Percentiles rank a stretch among this genome's conserved stretches.
phyloP scores from a whole-genome alignment of 306 rosid species.

The Begonia masoniana region DNA sequence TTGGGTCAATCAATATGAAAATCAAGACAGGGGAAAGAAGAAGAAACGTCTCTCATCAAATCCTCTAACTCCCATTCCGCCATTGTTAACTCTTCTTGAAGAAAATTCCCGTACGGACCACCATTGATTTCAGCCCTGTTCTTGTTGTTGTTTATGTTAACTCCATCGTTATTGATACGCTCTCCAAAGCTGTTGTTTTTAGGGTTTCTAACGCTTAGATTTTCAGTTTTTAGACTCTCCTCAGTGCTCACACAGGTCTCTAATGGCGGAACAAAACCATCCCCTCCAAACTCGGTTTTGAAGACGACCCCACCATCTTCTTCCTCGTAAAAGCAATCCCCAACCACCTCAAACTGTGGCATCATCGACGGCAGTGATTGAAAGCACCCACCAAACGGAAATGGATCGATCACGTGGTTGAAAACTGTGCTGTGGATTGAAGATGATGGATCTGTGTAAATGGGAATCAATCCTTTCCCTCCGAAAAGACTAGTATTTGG shows the following conservation, averaged over 20 bases:
- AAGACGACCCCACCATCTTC: conserved; percentile 19
- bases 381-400: conserved; percentile 27
- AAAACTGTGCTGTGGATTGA: conserved; percentile 16
- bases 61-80: conserved; percentile 88
- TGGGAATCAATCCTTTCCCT: conserved; percentile 27
- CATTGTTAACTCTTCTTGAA: conserved; percentile 42
- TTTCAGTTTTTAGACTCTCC: conserved; percentile 30
- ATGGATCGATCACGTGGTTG: conserved; percentile 35
- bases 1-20: conserved; percentile 24
- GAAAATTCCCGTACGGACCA: conserved; percentile 34
- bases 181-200: conserved; percentile 9
- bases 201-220: conserved; percentile 6
- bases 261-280: conserved; percentile 50
- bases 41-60: conserved; percentile 75
- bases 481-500: conserved; percentile 47
- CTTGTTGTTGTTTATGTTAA: conserved; percentile 12
- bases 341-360: conserved; percentile 16
- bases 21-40: conserved; percentile 58
- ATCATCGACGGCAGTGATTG: conserved; percentile 22
- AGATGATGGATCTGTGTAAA: conserved; percentile 30
- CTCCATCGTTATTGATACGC: neutral
- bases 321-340: conserved; percentile 23
- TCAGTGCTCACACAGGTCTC: conserved; percentile 34
- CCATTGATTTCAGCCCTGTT: conserved; percentile 21
- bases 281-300: conserved; percentile 26